Conservation (phyloP, 352 stramenopile genomes). For the Phytopythium sindhum region DNA sequence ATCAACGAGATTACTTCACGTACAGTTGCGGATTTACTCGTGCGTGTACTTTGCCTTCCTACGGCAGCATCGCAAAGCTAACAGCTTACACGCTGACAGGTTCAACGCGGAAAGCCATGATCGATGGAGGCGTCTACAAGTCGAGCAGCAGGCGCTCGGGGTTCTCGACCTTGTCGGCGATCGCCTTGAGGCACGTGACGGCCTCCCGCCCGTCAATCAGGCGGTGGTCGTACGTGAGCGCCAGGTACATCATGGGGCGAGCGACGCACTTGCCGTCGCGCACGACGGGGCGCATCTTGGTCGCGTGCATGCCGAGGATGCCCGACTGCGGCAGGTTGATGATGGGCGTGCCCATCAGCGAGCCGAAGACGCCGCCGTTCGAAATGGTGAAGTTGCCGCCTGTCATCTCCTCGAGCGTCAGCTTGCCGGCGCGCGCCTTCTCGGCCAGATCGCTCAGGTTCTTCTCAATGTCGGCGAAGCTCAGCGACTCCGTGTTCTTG, state of each 20-base stretch:
- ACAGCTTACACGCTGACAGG: not conserved
- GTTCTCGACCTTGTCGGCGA: conserved; percentile 98
- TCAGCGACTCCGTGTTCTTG: conserved; percentile 97
- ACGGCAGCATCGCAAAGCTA: not conserved
- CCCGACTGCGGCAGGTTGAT: conserved; percentile 98
- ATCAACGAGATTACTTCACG: not conserved
- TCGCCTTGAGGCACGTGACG: conserved; percentile 97
- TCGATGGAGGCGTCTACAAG: conserved; percentile 63
- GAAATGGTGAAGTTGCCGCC: conserved; percentile 99
- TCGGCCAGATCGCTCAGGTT: conserved; percentile 92
- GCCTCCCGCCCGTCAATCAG: conserved; percentile 98
- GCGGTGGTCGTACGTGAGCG: conserved; percentile 99
- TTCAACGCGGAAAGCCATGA: not conserved
- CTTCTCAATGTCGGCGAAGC: conserved; percentile 98
- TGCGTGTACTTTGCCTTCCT: not conserved
- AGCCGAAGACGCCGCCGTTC: conserved; percentile 98
- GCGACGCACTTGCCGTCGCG: conserved; percentile 94
- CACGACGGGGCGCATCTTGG: conserved; percentile 97
- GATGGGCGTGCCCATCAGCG: conserved; percentile 98
- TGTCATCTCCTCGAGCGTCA: conserved; percentile 91
- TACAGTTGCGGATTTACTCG: not conserved
- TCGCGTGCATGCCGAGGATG: conserved; percentile 99
- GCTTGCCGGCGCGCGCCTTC: conserved; percentile 64
- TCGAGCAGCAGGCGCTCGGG: conserved; percentile 94
- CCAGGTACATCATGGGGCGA: conserved; percentile 99